These are phyloP conservation scores for Kockovaella imperatae DNA, from an alignment of 768 basidiomycete genomes.

Conservation along the genomic window DNA sequence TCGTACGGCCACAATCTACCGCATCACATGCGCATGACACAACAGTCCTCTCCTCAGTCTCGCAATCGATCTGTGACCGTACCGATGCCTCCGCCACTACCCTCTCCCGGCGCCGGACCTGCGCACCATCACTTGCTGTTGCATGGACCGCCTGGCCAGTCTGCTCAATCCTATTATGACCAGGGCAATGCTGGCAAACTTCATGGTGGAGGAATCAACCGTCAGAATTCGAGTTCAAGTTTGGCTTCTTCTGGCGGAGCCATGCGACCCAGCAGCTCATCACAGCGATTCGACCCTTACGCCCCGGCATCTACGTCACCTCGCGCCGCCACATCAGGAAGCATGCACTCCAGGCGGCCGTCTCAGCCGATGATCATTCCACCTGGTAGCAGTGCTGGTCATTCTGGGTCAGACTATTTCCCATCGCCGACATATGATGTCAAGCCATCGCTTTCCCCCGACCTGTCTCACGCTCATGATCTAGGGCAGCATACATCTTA, in stretches of 20 bases:
- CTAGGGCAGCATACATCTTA: slow-evolving; percentile 3
- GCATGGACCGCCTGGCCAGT: neutral
- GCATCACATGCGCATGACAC: neutral
- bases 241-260: slow-evolving; percentile 1
- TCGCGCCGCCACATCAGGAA: neutral
- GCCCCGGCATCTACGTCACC: neutral
- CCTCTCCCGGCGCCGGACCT: neutral
- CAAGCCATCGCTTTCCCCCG: slow-evolving; percentile 5
- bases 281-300: slow-evolving; percentile 15
- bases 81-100: slow-evolving; percentile 7
- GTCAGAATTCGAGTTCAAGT: neutral
- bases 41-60: neutral
- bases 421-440: slow-evolving; percentile 12
- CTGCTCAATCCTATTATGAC: neutral
- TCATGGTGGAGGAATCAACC: too few relatives aligned
- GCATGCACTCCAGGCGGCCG: neutral
- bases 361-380: neutral
- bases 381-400: slow-evolving; percentile 1
- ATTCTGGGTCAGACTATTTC: slow-evolving; percentile 4
- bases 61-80: slow-evolving; percentile 6
- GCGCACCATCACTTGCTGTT: neutral
- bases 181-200: neutral
- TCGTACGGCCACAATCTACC: slow-evolving; percentile 1
- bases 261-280: slow-evolving; percentile 8
- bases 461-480: neutral